These are phyloP conservation scores for Helminthosporium solani DNA, from an alignment of 2,329 filamentous ascomycete species.

Conservation along the genomic window DNA sequence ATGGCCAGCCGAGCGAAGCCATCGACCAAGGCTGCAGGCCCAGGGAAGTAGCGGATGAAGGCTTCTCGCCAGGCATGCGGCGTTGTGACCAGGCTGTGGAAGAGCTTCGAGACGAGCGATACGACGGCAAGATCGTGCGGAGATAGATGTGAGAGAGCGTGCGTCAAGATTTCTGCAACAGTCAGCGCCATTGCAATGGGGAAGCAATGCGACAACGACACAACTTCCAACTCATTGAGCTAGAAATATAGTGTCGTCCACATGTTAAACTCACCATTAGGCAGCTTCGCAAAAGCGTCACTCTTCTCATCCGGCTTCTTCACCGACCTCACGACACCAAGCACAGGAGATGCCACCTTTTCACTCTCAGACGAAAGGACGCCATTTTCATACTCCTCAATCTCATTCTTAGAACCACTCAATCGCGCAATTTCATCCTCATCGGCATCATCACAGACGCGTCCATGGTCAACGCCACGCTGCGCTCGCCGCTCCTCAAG, in stretches of 20 bases:
- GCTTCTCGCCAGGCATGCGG: constrained; percentile 93
- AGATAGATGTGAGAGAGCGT: constrained; percentile 85
- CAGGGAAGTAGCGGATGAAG: constrained; percentile 87
- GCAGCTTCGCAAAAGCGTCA: constrained; percentile 61
- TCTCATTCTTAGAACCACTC: constrained; percentile 48
- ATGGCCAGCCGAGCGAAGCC: constrained; percentile 47
- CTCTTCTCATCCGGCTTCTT: constrained; percentile 47
- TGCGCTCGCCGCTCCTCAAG: constrained; percentile 36
- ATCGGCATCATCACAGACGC: constrained; percentile 7
- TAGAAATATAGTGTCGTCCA: no score
- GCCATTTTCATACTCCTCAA: constrained; percentile 58
- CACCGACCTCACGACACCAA: constrained; percentile 54
- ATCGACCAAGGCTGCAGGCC: constrained; percentile 59
- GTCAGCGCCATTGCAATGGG: constrained; percentile 12
- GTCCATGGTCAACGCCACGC: constrained; percentile 18
- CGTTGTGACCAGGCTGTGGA: constrained; percentile 82
- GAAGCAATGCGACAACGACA: no score
- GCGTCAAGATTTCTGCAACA: constrained; percentile 79
- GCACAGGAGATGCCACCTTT: constrained; percentile 47
- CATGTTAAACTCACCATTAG: constrained; percentile 84
- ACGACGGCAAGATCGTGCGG: constrained; percentile 80
- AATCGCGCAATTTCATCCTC: constrained; percentile 27
- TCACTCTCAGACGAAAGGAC: constrained; percentile 42
- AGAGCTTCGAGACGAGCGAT: constrained; percentile 81
- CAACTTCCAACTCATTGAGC: no score